These are phyloP conservation scores for Eragrostis tef DNA, from an alignment of 202 grass and related monocot genomes.

Conservation along the genomic window DNA sequence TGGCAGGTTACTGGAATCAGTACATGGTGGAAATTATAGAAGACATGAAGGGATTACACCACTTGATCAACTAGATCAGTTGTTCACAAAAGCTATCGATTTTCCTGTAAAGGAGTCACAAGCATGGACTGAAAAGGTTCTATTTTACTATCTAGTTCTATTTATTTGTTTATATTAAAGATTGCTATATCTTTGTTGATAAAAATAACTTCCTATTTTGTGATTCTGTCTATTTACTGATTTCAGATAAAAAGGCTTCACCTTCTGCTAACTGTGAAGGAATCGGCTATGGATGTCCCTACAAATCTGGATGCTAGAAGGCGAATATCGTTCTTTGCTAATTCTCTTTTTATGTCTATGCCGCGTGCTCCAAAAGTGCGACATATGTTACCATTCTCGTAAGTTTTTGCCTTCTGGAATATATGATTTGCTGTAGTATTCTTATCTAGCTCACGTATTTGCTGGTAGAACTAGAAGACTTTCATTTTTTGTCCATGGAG, in stretches of 20 bases:
- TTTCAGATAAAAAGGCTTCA: slow-evolving; percentile 92
- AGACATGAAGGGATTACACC: slow-evolving; percentile 77
- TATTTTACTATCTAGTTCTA: slow-evolving; percentile 23
- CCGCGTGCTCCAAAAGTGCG: slow-evolving; percentile 83
- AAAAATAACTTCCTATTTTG: slow-evolving; percentile 23
- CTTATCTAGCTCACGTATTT: slow-evolving; percentile 26
- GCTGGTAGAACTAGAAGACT: background rate
- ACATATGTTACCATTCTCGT: slow-evolving; percentile 94
- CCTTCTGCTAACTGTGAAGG: slow-evolving; percentile 86
- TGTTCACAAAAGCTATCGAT: slow-evolving; percentile 70
- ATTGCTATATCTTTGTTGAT: slow-evolving; percentile 21
- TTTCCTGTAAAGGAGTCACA: slow-evolving; percentile 77
- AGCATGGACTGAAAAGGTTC: slow-evolving; percentile 91
- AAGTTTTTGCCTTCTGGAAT: slow-evolving; percentile 46
- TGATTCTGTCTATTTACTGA: slow-evolving; percentile 23
- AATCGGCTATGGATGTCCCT: slow-evolving; percentile 96
- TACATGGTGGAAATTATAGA: slow-evolving; percentile 70
- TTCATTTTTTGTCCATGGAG: slow-evolving; percentile 22
- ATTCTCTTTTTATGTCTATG: slow-evolving; percentile 99
- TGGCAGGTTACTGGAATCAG: slow-evolving; percentile 72
- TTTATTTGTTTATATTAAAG: slow-evolving; percentile 19
- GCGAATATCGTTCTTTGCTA: slow-evolving; percentile 88
- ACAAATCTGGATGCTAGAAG: slow-evolving; percentile 95
- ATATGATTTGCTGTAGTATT: slow-evolving; percentile 16
- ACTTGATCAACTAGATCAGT: slow-evolving; percentile 75